Evolutionary conservation across 2,329 filamentous ascomycete genomes (phyloP), one percentile per base, ranked within the genome.

Genomic region (Dactylellina parvicollis): DNA sequence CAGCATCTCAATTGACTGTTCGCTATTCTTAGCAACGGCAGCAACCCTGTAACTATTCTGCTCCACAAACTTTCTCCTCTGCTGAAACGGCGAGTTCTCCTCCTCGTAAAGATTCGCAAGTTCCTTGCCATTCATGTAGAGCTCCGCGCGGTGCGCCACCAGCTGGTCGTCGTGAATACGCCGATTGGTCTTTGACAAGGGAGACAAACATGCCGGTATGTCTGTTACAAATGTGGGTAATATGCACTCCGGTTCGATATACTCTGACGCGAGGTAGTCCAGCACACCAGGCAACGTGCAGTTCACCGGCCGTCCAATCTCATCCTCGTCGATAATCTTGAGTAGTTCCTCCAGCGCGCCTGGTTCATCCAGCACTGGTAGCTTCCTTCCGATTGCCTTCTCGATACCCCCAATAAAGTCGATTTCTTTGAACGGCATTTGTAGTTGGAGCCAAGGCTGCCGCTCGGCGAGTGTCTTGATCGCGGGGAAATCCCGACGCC

Each of bases 81-180:
- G 95, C 77, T 90, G 90, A 60, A 90, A 88, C 0, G 95, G 95
- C 56, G 92, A 91, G 80, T 99, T 99, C 80, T 99, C 95, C 81
- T 99, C 95, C 80, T 99, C 95, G 80, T 99, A 99, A 83, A 94
- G 96, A 81, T 99, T 99, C 73, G 94, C 92, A 30, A 96, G 85
- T 79, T 99, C 95, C 61, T 88, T 87, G 40, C 90, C 88, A 54
- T 87, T 83, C 75, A 96, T 87, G 81, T 96, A 96, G 20, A 96
- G 86, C 81, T 97, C 93, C 0, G 90, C 91, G 4, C 93, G 89
- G 0, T 92, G 91, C 0, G 92, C 90, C 0, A 96, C 88, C 7
- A 86, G 81, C 79, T 97, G 93, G 85, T 84, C 0, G 89, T 89
- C 7, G 79, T 80, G 0, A 12, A 54, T 38, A 34, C 70, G 40